Percentiles rank a stretch among this genome's conserved stretches.
phyloP scores from a whole-genome alignment of 768 basidiomycete species.

The Boletus subcaerulescens region DNA sequence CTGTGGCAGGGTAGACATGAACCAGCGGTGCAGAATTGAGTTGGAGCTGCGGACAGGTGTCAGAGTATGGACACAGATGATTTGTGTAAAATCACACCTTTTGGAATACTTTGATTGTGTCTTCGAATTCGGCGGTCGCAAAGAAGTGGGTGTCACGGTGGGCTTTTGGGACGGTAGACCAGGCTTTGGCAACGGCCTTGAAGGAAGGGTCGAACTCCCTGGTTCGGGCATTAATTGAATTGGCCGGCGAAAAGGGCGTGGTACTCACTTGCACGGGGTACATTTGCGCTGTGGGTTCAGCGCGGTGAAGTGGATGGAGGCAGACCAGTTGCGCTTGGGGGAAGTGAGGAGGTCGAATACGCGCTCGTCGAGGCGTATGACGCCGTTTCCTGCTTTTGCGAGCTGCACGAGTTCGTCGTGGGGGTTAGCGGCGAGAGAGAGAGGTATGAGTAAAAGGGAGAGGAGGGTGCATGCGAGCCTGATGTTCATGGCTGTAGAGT shows the following conservation, averaged over 20 bases:
- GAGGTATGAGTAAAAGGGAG: conserved; percentile 30
- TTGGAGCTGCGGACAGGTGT: conserved; percentile 56
- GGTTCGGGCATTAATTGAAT: not conserved
- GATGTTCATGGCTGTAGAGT: conserved; percentile 12
- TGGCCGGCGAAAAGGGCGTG: not conserved
- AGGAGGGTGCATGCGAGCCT: conserved; percentile 30
- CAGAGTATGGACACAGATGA: not conserved
- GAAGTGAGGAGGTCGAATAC: conserved; percentile 76
- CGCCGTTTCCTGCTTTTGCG: conserved; percentile 68
- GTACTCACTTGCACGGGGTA: conserved; percentile 83
- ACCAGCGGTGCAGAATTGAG: conserved; percentile 84
- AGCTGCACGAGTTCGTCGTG: conserved; percentile 65
- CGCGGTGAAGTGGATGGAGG: conserved; percentile 87
- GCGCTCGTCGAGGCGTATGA: conserved; percentile 75
- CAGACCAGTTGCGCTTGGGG: conserved; percentile 81
- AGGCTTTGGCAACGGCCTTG: conserved; percentile 80
- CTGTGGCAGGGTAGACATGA: conserved; percentile 65
- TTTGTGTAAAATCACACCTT: conserved; percentile 46
- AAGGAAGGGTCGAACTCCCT: conserved; percentile 88
- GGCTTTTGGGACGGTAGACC: conserved; percentile 57
- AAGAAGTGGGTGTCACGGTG: conserved; percentile 89
- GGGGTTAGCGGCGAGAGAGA: conserved; percentile 30
- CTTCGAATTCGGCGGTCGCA: conserved; percentile 84
- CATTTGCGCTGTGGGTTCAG: conserved; percentile 79
- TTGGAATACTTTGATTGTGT: conserved; percentile 73